These are phyloP conservation scores for Vitis hybrid DNA, from an alignment of 177 flowering plant genomes.

Conservation along the genomic window DNA sequence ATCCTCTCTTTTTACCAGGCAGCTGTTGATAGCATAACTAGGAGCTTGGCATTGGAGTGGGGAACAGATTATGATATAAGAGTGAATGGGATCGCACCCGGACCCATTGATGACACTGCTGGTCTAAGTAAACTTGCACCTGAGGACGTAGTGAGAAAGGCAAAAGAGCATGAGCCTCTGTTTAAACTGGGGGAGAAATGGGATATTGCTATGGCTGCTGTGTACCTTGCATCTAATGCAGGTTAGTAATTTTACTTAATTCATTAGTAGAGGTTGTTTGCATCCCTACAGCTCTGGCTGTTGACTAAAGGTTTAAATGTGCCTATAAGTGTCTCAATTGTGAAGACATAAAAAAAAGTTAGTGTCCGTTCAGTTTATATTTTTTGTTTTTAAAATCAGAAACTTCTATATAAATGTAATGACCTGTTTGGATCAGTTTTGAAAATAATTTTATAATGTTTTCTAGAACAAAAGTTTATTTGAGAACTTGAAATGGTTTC, in stretches of 20 bases:
- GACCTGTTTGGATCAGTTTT: too few relatives aligned
- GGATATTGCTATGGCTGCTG: constrained; percentile 96
- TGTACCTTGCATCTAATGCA: constrained; percentile 76
- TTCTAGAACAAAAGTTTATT: too few relatives aligned
- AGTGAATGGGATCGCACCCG: constrained; percentile 96
- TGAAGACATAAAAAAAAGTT: too few relatives aligned
- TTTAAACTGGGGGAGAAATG: constrained; percentile 85
- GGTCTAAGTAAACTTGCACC: constrained; percentile 82
- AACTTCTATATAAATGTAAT: too few relatives aligned
- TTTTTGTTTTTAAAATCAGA: too few relatives aligned
- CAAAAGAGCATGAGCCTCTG: constrained; percentile 50
- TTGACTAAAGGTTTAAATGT: too few relatives aligned
- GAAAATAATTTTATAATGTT: too few relatives aligned
- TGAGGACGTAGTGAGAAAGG: constrained; percentile 51
- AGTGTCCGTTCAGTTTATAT: too few relatives aligned
- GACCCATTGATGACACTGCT: constrained; percentile 86
- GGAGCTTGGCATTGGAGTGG: constrained; percentile 95
- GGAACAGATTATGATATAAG: constrained; percentile 92
- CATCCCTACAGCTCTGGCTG: not conserved
- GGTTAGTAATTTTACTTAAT: constrained; percentile 34
- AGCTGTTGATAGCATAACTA: constrained; percentile 80
- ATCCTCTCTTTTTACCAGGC: constrained; percentile 47
- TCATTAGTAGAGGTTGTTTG: not conserved
- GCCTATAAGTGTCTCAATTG: too few relatives aligned
- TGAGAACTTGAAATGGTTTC: too few relatives aligned